A percentile compares a stretch with the other conserved stretches of the same genome.
These are phyloP conservation scores for Cadophora gregata DNA, from an alignment of 2,329 filamentous ascomycete genomes.

Conservation along the genomic window DNA sequence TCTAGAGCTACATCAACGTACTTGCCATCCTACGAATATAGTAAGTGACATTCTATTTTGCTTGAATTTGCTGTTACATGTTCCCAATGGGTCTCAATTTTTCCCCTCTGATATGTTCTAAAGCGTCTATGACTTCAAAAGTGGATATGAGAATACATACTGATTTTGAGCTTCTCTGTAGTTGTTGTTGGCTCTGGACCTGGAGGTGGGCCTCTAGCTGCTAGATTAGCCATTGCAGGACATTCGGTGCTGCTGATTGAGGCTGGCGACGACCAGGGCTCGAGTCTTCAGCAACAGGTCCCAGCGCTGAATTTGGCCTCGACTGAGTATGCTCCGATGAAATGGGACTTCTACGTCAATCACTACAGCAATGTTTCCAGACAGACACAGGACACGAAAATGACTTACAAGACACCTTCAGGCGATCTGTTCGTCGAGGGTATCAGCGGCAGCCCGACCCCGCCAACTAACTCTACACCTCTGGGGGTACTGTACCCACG, in stretches of 20 bases:
- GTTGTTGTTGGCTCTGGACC: conserved; percentile 57
- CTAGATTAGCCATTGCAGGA: conserved; percentile 57
- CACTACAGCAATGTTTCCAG: conserved; percentile 25
- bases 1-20: not conserved
- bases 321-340: conserved; percentile 54
- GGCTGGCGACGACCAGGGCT: conserved; percentile 58
- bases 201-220: conserved; percentile 56
- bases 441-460: not conserved
- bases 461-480: conserved; percentile 36
- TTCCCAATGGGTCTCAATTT: too few relatives aligned
- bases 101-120: too few relatives aligned
- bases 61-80: not conserved
- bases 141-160: not conserved
- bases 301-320: conserved; percentile 54
- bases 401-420: conserved; percentile 46
- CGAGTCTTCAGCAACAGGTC: conserved; percentile 50
- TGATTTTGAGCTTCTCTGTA: not conserved
- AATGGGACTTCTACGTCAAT: conserved; percentile 54
- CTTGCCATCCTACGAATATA: not conserved
- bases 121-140: not conserved
- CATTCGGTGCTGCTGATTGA: conserved; percentile 58
- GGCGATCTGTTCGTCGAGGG: conserved; percentile 38
- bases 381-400: conserved; percentile 31
- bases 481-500: conserved; percentile 43
- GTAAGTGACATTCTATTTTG: not conserved